Base-by-base conservation (phyloP, 768 basidiomycete genomes). In the Floccularia luteovirens region DNA sequence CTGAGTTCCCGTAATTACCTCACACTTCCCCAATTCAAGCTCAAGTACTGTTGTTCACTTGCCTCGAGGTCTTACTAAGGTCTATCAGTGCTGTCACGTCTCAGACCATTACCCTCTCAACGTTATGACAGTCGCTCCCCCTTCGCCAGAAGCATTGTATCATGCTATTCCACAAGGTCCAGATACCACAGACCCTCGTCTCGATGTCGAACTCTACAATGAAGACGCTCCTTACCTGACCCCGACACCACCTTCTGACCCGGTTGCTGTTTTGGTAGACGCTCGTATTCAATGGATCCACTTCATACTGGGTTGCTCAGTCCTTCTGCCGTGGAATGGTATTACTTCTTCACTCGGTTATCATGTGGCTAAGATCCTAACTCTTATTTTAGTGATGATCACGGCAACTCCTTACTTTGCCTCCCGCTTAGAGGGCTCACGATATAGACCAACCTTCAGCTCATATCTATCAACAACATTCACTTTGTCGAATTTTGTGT, bases 251-350 rank as follows among this genome's bases (percentile, higher is more conserved):
- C 53, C 54, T 38, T 48, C 46, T 13, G 61, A 51, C 41, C 60
- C 48, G 20, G 48, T 54, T 42, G 45, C 56, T 36, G 52, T 55
- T 23, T 48, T 60, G 21, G 54, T 66, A 6, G 69, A 77, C 44
- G 31, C 60, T 31, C 66, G 62, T 33, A 69, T 81, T 49, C 58
- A 63, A 36, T 82, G 80, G 77, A 72, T 81, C 30, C 72, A 79
- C 48, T 85, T 88, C 47, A 57, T 84, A 17, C 59, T 92, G 13
- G 90, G 91, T 2, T 82, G 82, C 42, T 83, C 87, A 14, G 74
- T 83, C 3, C 69, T 96, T 5, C 60, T 96, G 13, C 82, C 88
- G 21, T 96, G 91, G 91, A 94, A 92, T 54, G 90, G 91, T 90
- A 56, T 54, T 72, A n/a, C n/a, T 54, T 12, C 42, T 20, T 50